Conservation (phyloP, 495 filamentous ascomycete species). For the Lichenothelia convexa region DNA sequence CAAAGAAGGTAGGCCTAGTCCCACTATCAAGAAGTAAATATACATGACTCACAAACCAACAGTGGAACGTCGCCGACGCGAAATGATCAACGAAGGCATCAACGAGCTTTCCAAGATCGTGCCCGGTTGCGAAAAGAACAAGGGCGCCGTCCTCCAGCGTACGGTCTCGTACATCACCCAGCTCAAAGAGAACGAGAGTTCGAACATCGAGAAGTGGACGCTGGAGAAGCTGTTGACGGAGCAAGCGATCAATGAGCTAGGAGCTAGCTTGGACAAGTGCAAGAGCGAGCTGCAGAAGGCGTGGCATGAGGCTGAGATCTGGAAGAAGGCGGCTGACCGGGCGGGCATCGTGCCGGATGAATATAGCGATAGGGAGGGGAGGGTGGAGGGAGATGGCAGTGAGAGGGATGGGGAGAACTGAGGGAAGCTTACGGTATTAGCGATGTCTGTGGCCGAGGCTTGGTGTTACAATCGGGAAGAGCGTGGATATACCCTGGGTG, state of each 20-base stretch:
- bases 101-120: slow-evolving; percentile 97
- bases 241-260: slow-evolving; percentile 84
- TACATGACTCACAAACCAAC: neutral
- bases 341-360: too few relatives aligned
- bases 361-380: too few relatives aligned
- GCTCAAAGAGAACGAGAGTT: slow-evolving; percentile 81
- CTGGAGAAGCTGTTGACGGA: slow-evolving; percentile 87
- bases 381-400: too few relatives aligned
- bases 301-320: slow-evolving; percentile 61
- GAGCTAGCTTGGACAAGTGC: slow-evolving; percentile 70
- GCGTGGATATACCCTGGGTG: too few relatives aligned
- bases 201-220: slow-evolving; percentile 93
- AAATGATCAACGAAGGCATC: slow-evolving; percentile 98
- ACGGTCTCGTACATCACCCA: slow-evolving; percentile 88
- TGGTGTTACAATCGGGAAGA: too few relatives aligned
- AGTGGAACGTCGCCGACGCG: slow-evolving; percentile 94
- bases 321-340: slow-evolving; percentile 36
- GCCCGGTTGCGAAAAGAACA: slow-evolving; percentile 97
- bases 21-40: neutral
- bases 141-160: slow-evolving; percentile 86
- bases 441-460: too few relatives aligned
- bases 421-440: too few relatives aligned
- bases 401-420: too few relatives aligned
- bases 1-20: slow-evolving; percentile 65
- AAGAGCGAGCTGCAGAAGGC: slow-evolving; percentile 59